Evolutionary conservation across 148 eudicot species (phyloP).

Genomic region (Pharnaceum exiguum): DNA sequence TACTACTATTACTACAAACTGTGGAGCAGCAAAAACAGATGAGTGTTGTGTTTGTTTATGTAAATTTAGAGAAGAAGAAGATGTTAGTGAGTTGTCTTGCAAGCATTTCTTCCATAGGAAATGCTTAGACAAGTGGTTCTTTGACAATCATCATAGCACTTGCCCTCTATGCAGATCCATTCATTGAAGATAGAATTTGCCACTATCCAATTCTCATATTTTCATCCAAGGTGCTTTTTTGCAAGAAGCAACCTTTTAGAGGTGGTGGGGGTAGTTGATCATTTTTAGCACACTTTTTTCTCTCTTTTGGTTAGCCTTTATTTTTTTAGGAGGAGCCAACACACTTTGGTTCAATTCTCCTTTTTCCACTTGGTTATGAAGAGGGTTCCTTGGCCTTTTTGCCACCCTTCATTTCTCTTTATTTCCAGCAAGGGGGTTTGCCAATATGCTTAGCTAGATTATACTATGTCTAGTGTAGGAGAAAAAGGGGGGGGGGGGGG

Average conservation of each 20-base stretch:
- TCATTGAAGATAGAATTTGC: background rate
- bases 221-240: background rate
- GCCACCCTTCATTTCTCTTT: slow-evolving; percentile 8
- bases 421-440: slow-evolving; percentile 23
- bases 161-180: slow-evolving; percentile 85
- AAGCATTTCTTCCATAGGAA: slow-evolving; percentile 75
- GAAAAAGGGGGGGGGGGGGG: background rate
- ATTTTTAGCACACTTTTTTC: background rate
- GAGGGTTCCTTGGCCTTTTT: slow-evolving; percentile 12
- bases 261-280: background rate
- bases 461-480: background rate
- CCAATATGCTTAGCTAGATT: background rate
- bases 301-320: slow-evolving; percentile 2
- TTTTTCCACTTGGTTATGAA: background rate
- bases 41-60: slow-evolving; percentile 63
- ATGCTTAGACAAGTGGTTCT: slow-evolving; percentile 77
- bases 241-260: background rate
- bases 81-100: slow-evolving; percentile 67
- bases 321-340: no score
- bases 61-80: slow-evolving; percentile 53
- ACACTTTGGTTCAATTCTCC: background rate
- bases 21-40: background rate
- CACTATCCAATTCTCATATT: background rate
- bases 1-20: background rate
- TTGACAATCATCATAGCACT: slow-evolving; percentile 49